Base-by-base conservation (phyloP, 2,329 filamentous ascomycete genomes). In the Aureobasidium mangrovei region DNA sequence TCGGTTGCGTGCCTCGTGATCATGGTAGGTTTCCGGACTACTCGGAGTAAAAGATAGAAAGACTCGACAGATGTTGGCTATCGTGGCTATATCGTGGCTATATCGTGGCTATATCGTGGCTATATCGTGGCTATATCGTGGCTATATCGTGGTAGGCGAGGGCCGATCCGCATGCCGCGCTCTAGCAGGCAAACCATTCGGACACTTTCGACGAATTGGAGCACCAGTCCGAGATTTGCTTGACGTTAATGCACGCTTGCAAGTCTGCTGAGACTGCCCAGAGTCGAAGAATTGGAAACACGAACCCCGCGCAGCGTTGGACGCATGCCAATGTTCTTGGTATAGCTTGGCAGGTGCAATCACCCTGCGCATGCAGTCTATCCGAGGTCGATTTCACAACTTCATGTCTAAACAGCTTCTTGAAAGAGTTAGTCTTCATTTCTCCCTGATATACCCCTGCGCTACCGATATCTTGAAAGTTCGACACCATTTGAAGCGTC, bases 271-370 rank as follows among this genome's bases (percentile, higher is more conserved):
- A 43, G 39, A 52, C 31, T 36, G 48, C 48, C 48, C 27, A 52
- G 47, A 29, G n/a, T 35, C 18, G 9, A 42, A 2, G 24, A 35
- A 1, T 40, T 36, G 10, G 5, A 8, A 24, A 33, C 10, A 24
- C 35, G 32, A 35, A 31, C 48, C 39, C 48, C 48, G 48, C 48
- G 39, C 39, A 35, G 10, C 36, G 39, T 28, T 42, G 18, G 38
- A 27, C 39, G 6, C 35, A 1, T 43, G 48, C 48, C 48, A 52
- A 52, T 52, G 48, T 36, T 52, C 48, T 52, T 52, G 48, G 48
- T 52, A 43, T 43, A 52, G 48, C 48, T 52, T 52, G 48, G 48
- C 48, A 43, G 29, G 7, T 43, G 39, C 18, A 36, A 41, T 41
- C 31, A 36, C 48, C 39, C 27, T 35, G 24, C 48, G 42, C 48